Evolutionary conservation across 495 filamentous ascomycete genomes (phyloP), one percentile per base, ranked within the genome.

Genomic region (Penicillium waksmanii): DNA sequence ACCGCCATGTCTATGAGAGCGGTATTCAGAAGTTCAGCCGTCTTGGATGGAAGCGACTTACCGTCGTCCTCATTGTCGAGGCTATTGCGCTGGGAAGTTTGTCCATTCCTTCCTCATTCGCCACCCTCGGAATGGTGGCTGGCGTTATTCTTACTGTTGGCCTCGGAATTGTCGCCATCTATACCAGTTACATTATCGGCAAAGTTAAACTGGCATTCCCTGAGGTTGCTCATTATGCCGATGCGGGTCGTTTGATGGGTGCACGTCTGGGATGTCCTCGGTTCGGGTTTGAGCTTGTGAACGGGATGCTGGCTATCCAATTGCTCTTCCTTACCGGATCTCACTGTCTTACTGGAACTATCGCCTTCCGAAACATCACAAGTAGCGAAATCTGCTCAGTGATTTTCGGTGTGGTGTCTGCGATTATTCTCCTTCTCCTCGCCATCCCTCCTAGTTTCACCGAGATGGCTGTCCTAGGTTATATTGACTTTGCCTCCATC

Each of bases 311-410:
- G 59, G 68, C 77, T 12, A 61, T 87, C 38, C 81, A 87, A 62
- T 77, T 90, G 27, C 63, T 85, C 23, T 88, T 90, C 71, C 80
- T 87, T 53, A 84, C 86, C 62, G 87, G 80, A 25, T 87, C 85
- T 7, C 89, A 91, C 65, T 79, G 88, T 56, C 73, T 89, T 40
- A 86, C 85, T 0, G 88, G 87, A 61, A 82, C 82, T 27, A 87
- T 90, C 66, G 83, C 83, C 65, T 81, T 88, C 65, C 81, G 82
- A 43, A 81, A 74, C 51, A 72, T 90, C 25, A 82, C 84, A 4
- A 66, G 82, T 9, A 76, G 86, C 66, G 80, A 70, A 5, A 63
- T 75, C 1, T 91, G 89, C 66, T 82, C 84, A 7, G 74, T 89
- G 51, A 73, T 82, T 5, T 90, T 85, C 65, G 80, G 77, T 13